Base-by-base conservation (phyloP, 1,139 yeast species). In the Saccharomyces uvarum region DNA sequence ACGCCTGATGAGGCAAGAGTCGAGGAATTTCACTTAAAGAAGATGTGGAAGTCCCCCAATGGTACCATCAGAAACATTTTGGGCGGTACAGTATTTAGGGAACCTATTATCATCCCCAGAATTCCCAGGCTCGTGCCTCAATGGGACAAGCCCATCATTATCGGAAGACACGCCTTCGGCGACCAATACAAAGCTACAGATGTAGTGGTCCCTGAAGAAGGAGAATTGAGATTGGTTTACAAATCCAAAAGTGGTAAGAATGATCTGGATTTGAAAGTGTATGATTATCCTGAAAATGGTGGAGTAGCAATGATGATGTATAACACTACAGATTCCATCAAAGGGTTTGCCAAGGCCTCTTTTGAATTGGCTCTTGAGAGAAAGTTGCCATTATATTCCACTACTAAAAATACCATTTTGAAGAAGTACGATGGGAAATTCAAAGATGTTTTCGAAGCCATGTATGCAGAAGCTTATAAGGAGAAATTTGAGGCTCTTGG, bases 1-100 rank as follows among this genome's bases (percentile, higher is more conserved):
- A 91, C 98, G n/a, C 98, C 98, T 7, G 98, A 91, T 71, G 98
- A 91, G 76, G 91, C 87, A 48, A 83, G 98, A 66, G 97, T 91
- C 54, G 75, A 88, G 73, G 98, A 91, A 75, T 91, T 89, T 72
- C 76, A 79, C 59, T 81, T 91, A 73, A 90, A 90, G 75, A 86
- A 90, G 73, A 91, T 91, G 98, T 91, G 97, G 97, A 80, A 87
- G 55, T 88, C 97, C 26, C 98, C 98, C 62, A 91, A 91, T 73
- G 98, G 98, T 63, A 91, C 98, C 50, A 88, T 91, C 70, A 83
- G 98, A 74, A 91, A 91, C 75, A 86, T 91, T 62, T 78, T 91
- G 61, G 96, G 96, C 51, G 98, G 98, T 61, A 91, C 98, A 31
- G 97, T 91, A 49, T 91, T 91, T 80, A 83, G 98, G 69, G 98